phyloP scores from a whole-genome alignment of 2,329 filamentous ascomycete genomes.

The Scedosporium boydii region DNA sequence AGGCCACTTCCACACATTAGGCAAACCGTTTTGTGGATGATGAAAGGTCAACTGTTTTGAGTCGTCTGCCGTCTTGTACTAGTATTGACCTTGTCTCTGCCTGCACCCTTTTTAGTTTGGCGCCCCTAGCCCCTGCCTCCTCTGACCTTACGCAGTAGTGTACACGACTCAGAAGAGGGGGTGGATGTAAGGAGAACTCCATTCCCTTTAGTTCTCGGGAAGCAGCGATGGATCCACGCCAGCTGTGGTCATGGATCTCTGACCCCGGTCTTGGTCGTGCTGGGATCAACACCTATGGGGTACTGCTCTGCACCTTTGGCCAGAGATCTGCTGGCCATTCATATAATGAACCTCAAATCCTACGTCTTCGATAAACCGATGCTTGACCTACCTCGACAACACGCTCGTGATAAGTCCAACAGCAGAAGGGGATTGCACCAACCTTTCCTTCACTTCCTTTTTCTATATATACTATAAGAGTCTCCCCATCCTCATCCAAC shows the following conservation, averaged over 20 bases:
- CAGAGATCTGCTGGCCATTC: not conserved
- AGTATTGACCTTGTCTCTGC: not conserved
- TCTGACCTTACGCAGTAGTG: not conserved
- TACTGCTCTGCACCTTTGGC: not conserved
- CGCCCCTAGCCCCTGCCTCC: not conserved
- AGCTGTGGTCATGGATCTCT: not conserved
- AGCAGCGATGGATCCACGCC: not conserved
- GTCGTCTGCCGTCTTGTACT: not conserved
- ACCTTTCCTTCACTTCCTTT: not conserved
- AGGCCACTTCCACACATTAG: not conserved
- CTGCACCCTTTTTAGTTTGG: not conserved
- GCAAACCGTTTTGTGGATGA: not conserved
- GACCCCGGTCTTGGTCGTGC: not conserved
- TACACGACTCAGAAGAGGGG: not conserved
- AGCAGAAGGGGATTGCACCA: not conserved
- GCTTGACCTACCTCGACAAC: not conserved
- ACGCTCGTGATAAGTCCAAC: not conserved
- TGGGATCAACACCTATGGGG: not conserved
- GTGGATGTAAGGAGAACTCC: not conserved
- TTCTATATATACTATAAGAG: not conserved
- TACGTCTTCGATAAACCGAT: not conserved
- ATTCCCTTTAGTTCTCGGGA: not conserved
- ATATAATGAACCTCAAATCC: not conserved
- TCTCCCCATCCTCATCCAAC: not conserved
- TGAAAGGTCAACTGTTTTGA: not conserved